Evolutionary conservation across 352 stramenopile genomes (phyloP), one percentile per base, ranked within the genome.

Genomic region (Globisporangium acanthophoron): DNA sequence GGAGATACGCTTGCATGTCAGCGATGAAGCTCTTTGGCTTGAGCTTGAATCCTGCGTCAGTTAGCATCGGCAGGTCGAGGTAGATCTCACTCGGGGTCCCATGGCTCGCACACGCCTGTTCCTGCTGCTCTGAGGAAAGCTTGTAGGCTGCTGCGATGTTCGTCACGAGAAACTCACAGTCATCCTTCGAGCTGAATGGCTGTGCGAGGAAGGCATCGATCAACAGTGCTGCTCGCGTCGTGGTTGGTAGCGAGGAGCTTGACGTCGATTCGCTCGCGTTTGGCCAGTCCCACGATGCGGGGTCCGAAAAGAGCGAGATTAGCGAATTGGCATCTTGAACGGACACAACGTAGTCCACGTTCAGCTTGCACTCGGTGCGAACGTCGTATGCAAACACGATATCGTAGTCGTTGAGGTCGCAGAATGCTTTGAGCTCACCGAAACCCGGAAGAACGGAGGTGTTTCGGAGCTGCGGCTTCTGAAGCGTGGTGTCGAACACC

Each of bases 191-290:
- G 16, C 43, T 24, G 27, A 85, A 84, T 8, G 78, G 78, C 44
- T 85, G 76, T 1, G 61, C 70, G 11, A 87, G 52, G 29, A 87
- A 84, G 0, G 70, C 70, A 37, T 88, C 71, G 37, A 87, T 56
- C 29, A 88, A 13, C 41, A 88, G 35, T 1, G 72, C 68, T 4
- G 52, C 63, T 54, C 74, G 62, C 18, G 65, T 70, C 5, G 68
- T 66, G 4, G 6, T 54, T 6, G 62, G 33, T 2, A 68, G 21
- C 9, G 61, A 18, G 6, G 65, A 66, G n/a, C 39, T 47, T 35
- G 18, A 16, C 33, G 39, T 37, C 3, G 33, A 37, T 2, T 41
- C 59, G 29, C 5, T 65, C 18, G 27, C 27, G 5, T 54, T 57
- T 5, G 63, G 48, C 72, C 72, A 76, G n/a, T 37, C 49, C 67